These are phyloP conservation scores for Thielaviopsis populi DNA, from an alignment of 2,329 filamentous ascomycete species.

Conservation along the genomic window DNA sequence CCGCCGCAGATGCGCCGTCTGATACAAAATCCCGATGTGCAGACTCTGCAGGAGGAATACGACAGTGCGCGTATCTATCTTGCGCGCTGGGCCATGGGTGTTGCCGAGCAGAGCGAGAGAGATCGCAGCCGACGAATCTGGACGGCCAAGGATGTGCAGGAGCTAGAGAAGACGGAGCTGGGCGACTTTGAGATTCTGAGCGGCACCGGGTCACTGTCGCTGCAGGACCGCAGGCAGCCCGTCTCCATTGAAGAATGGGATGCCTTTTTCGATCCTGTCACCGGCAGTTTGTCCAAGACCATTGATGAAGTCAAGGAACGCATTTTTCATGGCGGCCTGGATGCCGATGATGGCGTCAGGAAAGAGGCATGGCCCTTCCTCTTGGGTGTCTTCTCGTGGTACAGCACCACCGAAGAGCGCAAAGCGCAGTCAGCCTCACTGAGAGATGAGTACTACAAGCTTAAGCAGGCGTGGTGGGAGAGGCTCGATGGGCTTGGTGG, in stretches of 20 bases:
- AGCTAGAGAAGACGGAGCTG: constrained; percentile 86
- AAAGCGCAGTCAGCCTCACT: constrained; percentile 70
- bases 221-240: constrained; percentile 61
- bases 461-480: constrained; percentile 97
- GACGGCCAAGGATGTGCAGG: constrained; percentile 82
- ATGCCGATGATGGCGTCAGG: constrained; percentile 75
- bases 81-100: constrained; percentile 95
- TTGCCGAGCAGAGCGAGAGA: constrained; percentile 87
- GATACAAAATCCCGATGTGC: constrained; percentile 82
- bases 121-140: constrained; percentile 78
- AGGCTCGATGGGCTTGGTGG: constrained; percentile 69
- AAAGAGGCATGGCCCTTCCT: constrained; percentile 97
- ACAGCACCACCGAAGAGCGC: constrained; percentile 74
- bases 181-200: constrained; percentile 93
- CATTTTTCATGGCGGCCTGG: constrained; percentile 88
- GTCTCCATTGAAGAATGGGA: constrained; percentile 80
- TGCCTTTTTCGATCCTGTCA: constrained; percentile 65
- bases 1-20: constrained; percentile 77
- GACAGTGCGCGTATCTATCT: constrained; percentile 91
- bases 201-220: constrained; percentile 54
- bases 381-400: constrained; percentile 84
- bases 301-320: constrained; percentile 89
- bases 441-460: constrained; percentile 80
- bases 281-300: constrained; percentile 63
- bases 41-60: constrained; percentile 91